These are phyloP conservation scores for Poterioochromonas sp. DNA, from an alignment of 352 stramenopile genomes.

Conservation along the genomic window DNA sequence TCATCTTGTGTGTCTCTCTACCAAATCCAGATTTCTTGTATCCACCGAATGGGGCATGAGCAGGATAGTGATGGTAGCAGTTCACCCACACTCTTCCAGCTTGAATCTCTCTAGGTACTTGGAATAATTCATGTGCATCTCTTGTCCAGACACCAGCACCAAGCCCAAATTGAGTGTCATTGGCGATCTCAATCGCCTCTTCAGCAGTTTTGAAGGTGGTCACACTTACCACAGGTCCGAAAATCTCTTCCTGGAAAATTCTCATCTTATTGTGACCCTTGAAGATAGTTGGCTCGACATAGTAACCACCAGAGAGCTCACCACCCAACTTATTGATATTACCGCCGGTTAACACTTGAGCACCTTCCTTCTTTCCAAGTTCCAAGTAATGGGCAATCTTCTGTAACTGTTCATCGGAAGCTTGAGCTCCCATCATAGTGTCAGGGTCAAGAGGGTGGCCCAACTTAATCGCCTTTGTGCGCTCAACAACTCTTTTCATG, in stretches of 20 bases:
- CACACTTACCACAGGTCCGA: constrained; percentile 69
- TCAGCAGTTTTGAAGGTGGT: constrained; percentile 70
- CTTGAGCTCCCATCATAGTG: constrained; percentile 62
- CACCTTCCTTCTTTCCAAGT: constrained; percentile 30
- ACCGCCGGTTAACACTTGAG: constrained; percentile 3
- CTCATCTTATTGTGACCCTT: constrained; percentile 74
- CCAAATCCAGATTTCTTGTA: constrained; percentile 72
- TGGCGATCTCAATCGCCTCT: constrained; percentile 48
- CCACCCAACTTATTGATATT: constrained; percentile 29
- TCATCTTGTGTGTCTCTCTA: constrained; percentile 60
- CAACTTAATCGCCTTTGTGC: constrained; percentile 60
- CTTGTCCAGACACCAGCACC: constrained; percentile 60
- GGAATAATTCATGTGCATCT: constrained; percentile 27
- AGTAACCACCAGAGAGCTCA: constrained; percentile 57
- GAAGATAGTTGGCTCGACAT: constrained; percentile 76
- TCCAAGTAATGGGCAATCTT: constrained; percentile 17
- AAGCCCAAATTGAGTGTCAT: constrained; percentile 64
- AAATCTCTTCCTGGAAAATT: constrained; percentile 61
- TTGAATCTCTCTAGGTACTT: constrained; percentile 38
- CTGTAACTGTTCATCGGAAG: constrained; percentile 34
- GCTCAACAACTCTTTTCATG: constrained; percentile 61
- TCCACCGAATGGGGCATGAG: constrained; percentile 57
- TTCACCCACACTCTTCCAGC: constrained; percentile 49
- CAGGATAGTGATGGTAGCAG: constrained; percentile 61
- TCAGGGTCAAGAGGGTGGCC: constrained; percentile 64